These are phyloP conservation scores for Phanerodontia chrysosporium DNA, from an alignment of 768 basidiomycete genomes.

Conservation along the genomic window DNA sequence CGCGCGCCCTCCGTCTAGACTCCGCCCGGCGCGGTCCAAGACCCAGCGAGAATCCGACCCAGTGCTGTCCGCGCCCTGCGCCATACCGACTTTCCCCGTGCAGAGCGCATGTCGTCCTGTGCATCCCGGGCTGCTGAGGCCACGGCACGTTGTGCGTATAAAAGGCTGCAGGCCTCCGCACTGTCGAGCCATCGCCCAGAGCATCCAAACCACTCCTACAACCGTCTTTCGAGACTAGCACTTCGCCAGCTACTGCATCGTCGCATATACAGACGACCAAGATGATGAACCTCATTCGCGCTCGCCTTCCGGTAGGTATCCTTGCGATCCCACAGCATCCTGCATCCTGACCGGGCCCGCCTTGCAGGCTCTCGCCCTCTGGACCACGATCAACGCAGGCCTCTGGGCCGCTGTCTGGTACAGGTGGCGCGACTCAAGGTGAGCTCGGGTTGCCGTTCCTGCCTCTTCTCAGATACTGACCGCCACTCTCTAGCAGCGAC, in stretches of 20 bases:
- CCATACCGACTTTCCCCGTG: slow-evolving; percentile 4
- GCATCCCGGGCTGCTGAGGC: background rate
- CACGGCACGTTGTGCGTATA: background rate
- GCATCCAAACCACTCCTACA: background rate
- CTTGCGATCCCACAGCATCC: background rate
- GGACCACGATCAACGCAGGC: slow-evolving; percentile 1
- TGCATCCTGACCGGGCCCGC: background rate
- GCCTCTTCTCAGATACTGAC: background rate
- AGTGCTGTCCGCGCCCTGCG: background rate
- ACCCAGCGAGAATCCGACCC: slow-evolving; percentile 1
- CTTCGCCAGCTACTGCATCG: background rate
- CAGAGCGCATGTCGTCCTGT: background rate
- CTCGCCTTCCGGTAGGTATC: slow-evolving; percentile 8
- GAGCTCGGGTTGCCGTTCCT: background rate
- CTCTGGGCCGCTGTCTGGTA: slow-evolving; percentile 5
- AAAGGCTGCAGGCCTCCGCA: background rate
- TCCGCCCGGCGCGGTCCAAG: background rate
- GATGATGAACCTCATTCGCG: slow-evolving; percentile 10
- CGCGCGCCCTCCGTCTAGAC: background rate
- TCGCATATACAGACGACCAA: background rate
- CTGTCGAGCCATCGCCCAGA: background rate
- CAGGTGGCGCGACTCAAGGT: slow-evolving; percentile 7
- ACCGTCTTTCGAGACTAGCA: background rate
- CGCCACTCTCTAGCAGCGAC: background rate
- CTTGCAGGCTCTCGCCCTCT: slow-evolving; percentile 4